phyloP scores from a whole-genome alignment of 108 stramenopile genomes.

The Parmales sp. region DNA sequence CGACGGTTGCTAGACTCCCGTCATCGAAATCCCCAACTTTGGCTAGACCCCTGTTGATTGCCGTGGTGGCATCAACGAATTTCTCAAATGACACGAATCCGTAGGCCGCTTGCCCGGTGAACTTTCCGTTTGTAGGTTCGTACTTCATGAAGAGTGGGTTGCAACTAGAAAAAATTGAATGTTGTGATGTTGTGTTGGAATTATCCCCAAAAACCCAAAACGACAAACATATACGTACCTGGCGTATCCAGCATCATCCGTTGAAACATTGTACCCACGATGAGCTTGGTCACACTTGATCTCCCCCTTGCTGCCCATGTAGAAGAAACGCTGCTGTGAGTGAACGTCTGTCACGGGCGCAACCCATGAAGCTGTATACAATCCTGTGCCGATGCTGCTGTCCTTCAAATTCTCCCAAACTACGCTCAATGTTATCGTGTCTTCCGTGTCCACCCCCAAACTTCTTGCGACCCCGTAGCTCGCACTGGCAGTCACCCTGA shows the following conservation, averaged over 20 bases:
- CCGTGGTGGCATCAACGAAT: slow-evolving; percentile 54
- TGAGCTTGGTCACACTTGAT: slow-evolving; percentile 97
- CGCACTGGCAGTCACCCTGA: slow-evolving; percentile 80
- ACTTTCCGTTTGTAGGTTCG: slow-evolving; percentile 86
- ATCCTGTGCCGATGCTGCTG: slow-evolving; percentile 71
- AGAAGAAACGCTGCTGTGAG: slow-evolving; percentile 97
- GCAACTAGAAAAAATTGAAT: neutral
- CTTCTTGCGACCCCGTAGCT: slow-evolving; percentile 85
- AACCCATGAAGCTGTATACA: slow-evolving; percentile 95
- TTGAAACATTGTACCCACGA: slow-evolving; percentile 86
- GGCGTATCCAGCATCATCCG: slow-evolving; percentile 72
- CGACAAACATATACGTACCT: slow-evolving; percentile 31
- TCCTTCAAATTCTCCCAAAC: slow-evolving; percentile 83
- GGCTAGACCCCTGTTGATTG: slow-evolving; percentile 45
- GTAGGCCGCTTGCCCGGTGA: slow-evolving; percentile 91
- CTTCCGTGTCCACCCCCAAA: slow-evolving; percentile 81
- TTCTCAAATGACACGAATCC: slow-evolving; percentile 88
- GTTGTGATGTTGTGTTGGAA: neutral
- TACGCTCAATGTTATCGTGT: slow-evolving; percentile 96
- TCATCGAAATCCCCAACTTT: slow-evolving; percentile 69
- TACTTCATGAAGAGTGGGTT: slow-evolving; percentile 99
- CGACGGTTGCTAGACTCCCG: slow-evolving; percentile 80
- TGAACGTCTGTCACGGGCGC: slow-evolving; percentile 95
- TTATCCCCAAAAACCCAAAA: neutral
- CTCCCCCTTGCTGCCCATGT: slow-evolving; percentile 93